Base-by-base conservation (phyloP, 805 yeast species). In the Lipomyces sp. region DNA sequence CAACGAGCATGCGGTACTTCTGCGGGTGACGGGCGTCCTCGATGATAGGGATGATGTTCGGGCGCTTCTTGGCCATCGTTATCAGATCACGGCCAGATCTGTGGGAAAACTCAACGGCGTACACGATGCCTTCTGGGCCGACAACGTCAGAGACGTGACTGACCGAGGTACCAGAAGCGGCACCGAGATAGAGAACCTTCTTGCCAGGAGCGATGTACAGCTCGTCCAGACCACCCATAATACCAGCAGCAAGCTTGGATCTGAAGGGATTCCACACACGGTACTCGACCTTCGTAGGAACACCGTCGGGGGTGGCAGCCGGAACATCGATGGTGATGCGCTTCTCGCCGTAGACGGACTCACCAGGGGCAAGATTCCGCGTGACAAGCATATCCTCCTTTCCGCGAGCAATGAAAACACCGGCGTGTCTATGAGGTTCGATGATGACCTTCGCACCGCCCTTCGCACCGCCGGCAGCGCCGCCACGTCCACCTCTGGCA, bases 21-120 rank as follows among this genome's bases (percentile, higher is more conserved):
- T 93, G 98, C 68, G 98, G 98, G 77, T 93, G 98, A 80, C 98
- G 90, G 60, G 98, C 98, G 77, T 93, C 98, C 76, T 93, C 98
- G 71, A 93, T 90, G 73, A 93, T 93, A 67, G 98, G 98, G 63
- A 93, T 88, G 53, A 93, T 95, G 70, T 93, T 93, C 61, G 98
- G 98, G 82, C 98, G 87, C 95, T 93, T 93, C 83, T 91, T 93
- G 70, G 98, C 98, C 98, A 93, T 93, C 67, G 95, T 87, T 68
- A 93, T 91, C 75, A 93, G 81, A 75, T 93, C 98, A 80, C 98
- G 86, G 73, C 98, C 98, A 68, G 98, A 96, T 81, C 98, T 86
- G 82, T 93, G 98, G 59, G 97, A 89, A 78, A 93, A 93, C 77
- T 93, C 98, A 63, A 93, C 98, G 53, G 98, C 98, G 72, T 93